Percentiles rank a stretch among this genome's conserved stretches.
Conservation (phyloP, 1,284 basidiomycete species). For the Sparassis latifolia region DNA sequence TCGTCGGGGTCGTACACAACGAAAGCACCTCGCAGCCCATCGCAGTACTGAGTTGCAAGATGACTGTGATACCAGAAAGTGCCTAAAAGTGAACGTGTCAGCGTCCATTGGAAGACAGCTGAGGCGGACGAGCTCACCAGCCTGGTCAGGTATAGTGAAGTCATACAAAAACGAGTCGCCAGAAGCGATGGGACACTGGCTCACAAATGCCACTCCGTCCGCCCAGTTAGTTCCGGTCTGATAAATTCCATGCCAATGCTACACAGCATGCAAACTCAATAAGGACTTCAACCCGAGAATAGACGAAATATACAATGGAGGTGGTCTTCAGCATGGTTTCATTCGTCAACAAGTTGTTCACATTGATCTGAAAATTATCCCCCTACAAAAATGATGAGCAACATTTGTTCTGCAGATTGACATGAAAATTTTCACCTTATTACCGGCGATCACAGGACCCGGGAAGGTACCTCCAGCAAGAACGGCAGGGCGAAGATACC, state of each 20-base stretch:
- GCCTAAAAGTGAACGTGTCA: slow-evolving; percentile 1
- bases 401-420: background rate
- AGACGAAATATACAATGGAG: slow-evolving; percentile 24
- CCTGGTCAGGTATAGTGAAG: slow-evolving; percentile 24
- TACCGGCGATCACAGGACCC: slow-evolving; percentile 20
- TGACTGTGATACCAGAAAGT: slow-evolving; percentile 19
- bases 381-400: slow-evolving; percentile 14
- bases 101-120: background rate
- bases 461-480: slow-evolving; percentile 20
- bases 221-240: slow-evolving; percentile 25
- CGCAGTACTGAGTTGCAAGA: slow-evolving; percentile 24
- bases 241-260: slow-evolving; percentile 33
- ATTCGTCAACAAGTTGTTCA: slow-evolving; percentile 28
- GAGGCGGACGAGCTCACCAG: slow-evolving; percentile 16
- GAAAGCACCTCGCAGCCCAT: slow-evolving; percentile 27
- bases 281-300: background rate
- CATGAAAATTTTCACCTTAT: slow-evolving; percentile 16
- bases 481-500: slow-evolving; percentile 17
- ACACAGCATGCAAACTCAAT: background rate
- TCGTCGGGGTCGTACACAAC: slow-evolving; percentile 31
- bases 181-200: slow-evolving; percentile 45
- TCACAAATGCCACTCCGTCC: slow-evolving; percentile 30
- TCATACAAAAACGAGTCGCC: slow-evolving; percentile 37
- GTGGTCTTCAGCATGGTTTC: slow-evolving; percentile 27
- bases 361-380: slow-evolving; percentile 27